Percentiles rank a stretch among this genome's conserved stretches.
phyloP scores from a whole-genome alignment of 2,329 filamentous ascomycete genomes.

The Trichoderma koningiopsis region DNA sequence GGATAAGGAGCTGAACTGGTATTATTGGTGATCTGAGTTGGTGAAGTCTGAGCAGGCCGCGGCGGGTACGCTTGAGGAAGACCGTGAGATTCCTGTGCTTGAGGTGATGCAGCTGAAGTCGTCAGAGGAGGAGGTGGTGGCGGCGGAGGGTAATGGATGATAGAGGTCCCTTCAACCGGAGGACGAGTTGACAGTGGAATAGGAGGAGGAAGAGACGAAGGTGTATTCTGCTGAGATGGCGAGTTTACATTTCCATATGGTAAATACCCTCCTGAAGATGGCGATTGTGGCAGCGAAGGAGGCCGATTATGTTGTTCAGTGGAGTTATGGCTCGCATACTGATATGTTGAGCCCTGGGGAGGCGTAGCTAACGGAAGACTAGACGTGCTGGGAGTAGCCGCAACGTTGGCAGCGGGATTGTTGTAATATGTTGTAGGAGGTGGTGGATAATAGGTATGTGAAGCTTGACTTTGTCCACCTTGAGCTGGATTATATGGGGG shows the following conservation, averaged over 20 bases:
- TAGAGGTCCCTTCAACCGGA: neutral
- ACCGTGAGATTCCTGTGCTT: neutral
- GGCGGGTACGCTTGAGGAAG: neutral
- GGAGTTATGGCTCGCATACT: neutral
- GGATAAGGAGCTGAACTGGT: neutral
- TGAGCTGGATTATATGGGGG: slow-evolving; percentile 5
- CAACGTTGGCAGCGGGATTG: neutral
- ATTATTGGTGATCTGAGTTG: neutral
- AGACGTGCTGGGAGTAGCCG: neutral
- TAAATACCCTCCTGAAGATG: neutral
- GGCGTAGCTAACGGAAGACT: neutral
- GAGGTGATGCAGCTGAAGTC: neutral
- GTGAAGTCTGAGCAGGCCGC: neutral
- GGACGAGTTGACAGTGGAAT: slow-evolving; percentile 7
- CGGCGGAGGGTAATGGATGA: neutral
- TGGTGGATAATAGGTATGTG: neutral
- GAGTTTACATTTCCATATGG: neutral
- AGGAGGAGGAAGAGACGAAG: neutral
- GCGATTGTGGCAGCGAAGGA: neutral
- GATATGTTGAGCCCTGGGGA: neutral
- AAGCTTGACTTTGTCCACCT: neutral
- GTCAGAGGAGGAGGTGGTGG: neutral
- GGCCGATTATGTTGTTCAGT: neutral
- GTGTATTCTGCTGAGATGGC: neutral
- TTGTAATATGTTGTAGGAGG: neutral